Base-by-base conservation (phyloP, 176 grass and related monocot genomes). In the Avena sativa region DNA sequence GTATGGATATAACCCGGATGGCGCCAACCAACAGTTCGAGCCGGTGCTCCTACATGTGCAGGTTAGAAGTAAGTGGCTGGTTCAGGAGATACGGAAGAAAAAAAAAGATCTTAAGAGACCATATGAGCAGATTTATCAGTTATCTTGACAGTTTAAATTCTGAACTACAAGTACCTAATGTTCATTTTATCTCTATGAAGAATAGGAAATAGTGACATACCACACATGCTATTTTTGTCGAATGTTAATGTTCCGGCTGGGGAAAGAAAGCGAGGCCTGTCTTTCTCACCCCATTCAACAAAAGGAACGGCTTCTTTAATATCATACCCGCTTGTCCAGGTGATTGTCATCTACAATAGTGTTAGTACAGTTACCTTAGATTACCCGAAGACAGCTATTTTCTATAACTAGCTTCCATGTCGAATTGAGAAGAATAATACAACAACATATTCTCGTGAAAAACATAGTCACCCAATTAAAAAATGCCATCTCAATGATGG, bases 11-110 rank as follows among this genome's bases (percentile, higher is more conserved):
- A 98, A 81, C 95, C 95, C 20, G 95, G 95, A 95, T 98, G 91
- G 83, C 91, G 91, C 95, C 95, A 98, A 63, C 95, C 93, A 85
- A 98, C 93, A 67, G 95, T 98, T 80, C 93, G 78, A 50, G 95
- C 95, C 23, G 91, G 93, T 40, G 91, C 78, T 62, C 86, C 95
- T 98, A 84, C 40, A 63, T 59, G 91, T 89, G 84, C 50, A 88
- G 70, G 82, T 76, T 20, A 84, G 6, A 71, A 86, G 44, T 49
- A 64, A 51, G 17, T 73, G 3, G 38, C 19, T 36, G 43, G 64
- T 49, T 76, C 49, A 82, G 19, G 30, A 79, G 8, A 51, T 77
- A 40, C 73, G 36, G 49, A 79, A 12, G 10, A 19, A 55, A 75
- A 79, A 46, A 34, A 28, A 28, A 28, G 26, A 28, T 0, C 10